Conservation (phyloP, 805 yeast genomes). For the Ogataea saltuana region DNA sequence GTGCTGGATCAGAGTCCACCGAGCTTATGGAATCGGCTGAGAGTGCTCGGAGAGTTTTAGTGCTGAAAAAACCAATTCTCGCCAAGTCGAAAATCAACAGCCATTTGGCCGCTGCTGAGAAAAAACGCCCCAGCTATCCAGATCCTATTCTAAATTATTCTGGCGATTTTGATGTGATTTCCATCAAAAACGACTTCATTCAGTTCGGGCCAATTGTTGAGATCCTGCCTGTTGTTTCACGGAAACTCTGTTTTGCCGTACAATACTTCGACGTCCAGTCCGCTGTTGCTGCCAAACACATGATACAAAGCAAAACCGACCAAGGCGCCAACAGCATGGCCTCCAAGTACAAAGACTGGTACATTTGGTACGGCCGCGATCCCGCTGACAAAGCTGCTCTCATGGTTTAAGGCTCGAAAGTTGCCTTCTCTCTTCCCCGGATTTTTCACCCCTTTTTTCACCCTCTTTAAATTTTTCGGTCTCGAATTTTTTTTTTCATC, state of each 20-base stretch:
- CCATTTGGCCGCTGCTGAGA: conserved; percentile 16
- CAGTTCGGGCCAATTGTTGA: conserved; percentile 62
- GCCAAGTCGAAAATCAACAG: conserved; percentile 25
- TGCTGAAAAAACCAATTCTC: conserved; percentile 43
- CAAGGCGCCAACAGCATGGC: conserved; percentile 29
- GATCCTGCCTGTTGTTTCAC: conserved; percentile 64
- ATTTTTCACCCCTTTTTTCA: not conserved
- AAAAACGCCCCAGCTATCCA: conserved; percentile 38
- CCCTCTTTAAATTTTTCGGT: not conserved
- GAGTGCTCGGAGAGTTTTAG: conserved; percentile 54
- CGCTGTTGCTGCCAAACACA: conserved; percentile 59
- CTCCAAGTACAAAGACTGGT: conserved; percentile 58
- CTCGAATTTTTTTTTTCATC: not conserved
- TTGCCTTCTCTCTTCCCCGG: too few relatives aligned
- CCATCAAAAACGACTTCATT: conserved; percentile 50
- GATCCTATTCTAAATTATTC: conserved; percentile 43
- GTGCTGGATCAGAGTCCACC: conserved; percentile 11
- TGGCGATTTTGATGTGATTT: conserved; percentile 46
- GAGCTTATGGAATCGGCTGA: conserved; percentile 42
- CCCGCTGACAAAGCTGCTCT: conserved; percentile 52
- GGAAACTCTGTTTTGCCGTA: conserved; percentile 60
- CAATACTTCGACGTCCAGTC: conserved; percentile 58
- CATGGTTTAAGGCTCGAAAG: conserved; percentile 9
- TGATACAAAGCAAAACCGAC: conserved; percentile 36
- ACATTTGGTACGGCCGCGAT: conserved; percentile 66